Percentiles rank a stretch among this genome's conserved stretches.
These are phyloP conservation scores for Benincasa hispida DNA, from an alignment of 306 rosid genomes.

Conservation along the genomic window DNA sequence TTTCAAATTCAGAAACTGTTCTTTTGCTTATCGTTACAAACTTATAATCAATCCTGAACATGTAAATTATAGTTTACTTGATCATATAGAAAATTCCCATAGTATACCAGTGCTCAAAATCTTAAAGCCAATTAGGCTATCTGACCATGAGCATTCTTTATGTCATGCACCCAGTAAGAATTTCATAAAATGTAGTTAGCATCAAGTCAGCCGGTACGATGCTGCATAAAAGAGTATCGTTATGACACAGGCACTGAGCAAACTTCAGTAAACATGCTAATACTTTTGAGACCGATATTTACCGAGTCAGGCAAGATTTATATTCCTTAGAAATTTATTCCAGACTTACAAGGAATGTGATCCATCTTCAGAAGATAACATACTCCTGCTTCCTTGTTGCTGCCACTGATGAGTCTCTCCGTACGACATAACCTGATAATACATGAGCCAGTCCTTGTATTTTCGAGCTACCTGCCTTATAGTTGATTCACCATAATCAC, in stretches of 20 bases:
- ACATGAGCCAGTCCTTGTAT: constrained; percentile 52
- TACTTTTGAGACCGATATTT: neutral
- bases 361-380: constrained; percentile 13
- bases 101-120: neutral
- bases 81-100: neutral
- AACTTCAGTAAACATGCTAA: neutral
- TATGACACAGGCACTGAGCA: neutral
- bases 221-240: neutral
- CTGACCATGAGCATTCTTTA: neutral
- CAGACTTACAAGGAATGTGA: constrained; percentile 32
- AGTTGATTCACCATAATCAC: constrained; percentile 19
- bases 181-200: neutral
- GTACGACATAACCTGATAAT: constrained; percentile 62
- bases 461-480: constrained; percentile 45
- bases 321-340: neutral
- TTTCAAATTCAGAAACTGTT: neutral
- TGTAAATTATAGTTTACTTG: neutral
- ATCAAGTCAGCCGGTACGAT: neutral
- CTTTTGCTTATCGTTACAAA: neutral
- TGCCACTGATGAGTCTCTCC: constrained; percentile 44
- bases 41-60: neutral
- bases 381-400: constrained; percentile 22
- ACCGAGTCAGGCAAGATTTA: neutral
- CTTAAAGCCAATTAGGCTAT: neutral
- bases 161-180: neutral